A percentile compares a stretch with the other conserved stretches of the same genome.
These are phyloP conservation scores for Beauveria sp. DNA, from an alignment of 2,329 filamentous ascomycete species.

Conservation along the genomic window DNA sequence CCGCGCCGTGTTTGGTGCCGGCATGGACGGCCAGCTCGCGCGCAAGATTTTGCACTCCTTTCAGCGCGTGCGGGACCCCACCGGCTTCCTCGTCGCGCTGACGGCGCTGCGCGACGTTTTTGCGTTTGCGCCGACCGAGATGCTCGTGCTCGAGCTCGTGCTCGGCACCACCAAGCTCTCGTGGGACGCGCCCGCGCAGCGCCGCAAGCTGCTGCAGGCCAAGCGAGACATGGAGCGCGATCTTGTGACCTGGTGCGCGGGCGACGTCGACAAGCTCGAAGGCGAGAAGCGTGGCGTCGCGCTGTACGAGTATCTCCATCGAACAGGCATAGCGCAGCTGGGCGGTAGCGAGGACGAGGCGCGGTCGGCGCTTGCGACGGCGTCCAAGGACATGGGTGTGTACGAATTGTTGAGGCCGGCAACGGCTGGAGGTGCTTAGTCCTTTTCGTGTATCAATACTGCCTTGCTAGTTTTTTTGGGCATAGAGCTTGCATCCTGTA, in stretches of 20 bases:
- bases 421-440: not conserved
- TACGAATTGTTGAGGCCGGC: slow-evolving; percentile 24
- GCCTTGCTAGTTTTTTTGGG: not conserved
- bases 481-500: not conserved
- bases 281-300: slow-evolving; percentile 29
- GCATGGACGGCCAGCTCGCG: slow-evolving; percentile 39
- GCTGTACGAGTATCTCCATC: slow-evolving; percentile 35
- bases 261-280: slow-evolving; percentile 29
- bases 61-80: slow-evolving; percentile 36
- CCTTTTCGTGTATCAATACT: not conserved
- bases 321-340: slow-evolving; percentile 27
- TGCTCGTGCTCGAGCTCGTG: slow-evolving; percentile 39
- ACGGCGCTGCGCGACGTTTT: slow-evolving; percentile 36
- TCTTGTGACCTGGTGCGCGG: slow-evolving; percentile 22
- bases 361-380: slow-evolving; percentile 23
- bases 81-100: slow-evolving; percentile 39
- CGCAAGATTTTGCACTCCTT: slow-evolving; percentile 45
- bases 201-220: slow-evolving; percentile 33
- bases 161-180: slow-evolving; percentile 36
- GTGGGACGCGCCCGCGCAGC: slow-evolving; percentile 32
- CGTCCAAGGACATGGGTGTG: slow-evolving; percentile 37
- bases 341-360: slow-evolving; percentile 18
- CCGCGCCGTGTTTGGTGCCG: slow-evolving; percentile 34
- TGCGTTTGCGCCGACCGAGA: slow-evolving; percentile 35
- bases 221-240: slow-evolving; percentile 35